A percentile compares a stretch with the other conserved stretches of the same genome.
These are phyloP conservation scores for Prillingera fragicola DNA, from an alignment of 1,284 basidiomycete genomes.

Conservation along the genomic window DNA sequence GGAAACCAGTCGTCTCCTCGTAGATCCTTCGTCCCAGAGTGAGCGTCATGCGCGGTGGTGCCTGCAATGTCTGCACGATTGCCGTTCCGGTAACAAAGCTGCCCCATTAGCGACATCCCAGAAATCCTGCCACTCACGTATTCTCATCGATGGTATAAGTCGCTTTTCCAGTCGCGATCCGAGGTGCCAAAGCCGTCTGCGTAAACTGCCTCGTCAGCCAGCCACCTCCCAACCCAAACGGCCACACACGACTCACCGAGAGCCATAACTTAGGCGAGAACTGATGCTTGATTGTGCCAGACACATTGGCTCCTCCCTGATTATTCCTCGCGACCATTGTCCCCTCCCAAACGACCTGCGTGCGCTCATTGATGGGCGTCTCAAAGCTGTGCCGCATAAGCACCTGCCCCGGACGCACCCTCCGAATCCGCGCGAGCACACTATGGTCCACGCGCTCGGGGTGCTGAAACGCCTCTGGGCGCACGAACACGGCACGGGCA, in stretches of 20 bases:
- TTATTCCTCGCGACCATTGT: conserved; percentile 48
- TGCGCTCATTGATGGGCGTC: conserved; percentile 34
- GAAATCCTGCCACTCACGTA: conserved; percentile 31
- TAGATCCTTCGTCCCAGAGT: conserved; percentile 50
- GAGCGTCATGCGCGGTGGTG: conserved; percentile 48
- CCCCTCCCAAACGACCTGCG: conserved; percentile 39
- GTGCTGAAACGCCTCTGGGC: conserved; percentile 28
- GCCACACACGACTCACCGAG: conserved; percentile 29
- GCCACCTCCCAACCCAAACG: no score
- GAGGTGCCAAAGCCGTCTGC: conserved; percentile 49
- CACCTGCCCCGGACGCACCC: conserved; percentile 35
- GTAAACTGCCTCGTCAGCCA: conserved; percentile 26
- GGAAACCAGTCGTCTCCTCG: conserved; percentile 45
- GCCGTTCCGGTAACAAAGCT: conserved; percentile 45
- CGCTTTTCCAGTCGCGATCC: conserved; percentile 47
- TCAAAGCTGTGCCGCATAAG: conserved; percentile 48
- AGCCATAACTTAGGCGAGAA: conserved; percentile 49
- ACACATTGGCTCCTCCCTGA: conserved; percentile 50
- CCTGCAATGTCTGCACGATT: conserved; percentile 30
- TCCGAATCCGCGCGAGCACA: conserved; percentile 27
- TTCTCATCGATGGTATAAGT: conserved; percentile 50
- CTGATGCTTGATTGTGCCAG: conserved; percentile 52
- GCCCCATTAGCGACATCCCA: background rate
- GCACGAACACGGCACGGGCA: conserved; percentile 42
- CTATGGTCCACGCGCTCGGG: conserved; percentile 32